Percentiles rank a stretch among this genome's conserved stretches.
Conservation (phyloP, 129 eudicot species). For the Tagetes erecta region DNA sequence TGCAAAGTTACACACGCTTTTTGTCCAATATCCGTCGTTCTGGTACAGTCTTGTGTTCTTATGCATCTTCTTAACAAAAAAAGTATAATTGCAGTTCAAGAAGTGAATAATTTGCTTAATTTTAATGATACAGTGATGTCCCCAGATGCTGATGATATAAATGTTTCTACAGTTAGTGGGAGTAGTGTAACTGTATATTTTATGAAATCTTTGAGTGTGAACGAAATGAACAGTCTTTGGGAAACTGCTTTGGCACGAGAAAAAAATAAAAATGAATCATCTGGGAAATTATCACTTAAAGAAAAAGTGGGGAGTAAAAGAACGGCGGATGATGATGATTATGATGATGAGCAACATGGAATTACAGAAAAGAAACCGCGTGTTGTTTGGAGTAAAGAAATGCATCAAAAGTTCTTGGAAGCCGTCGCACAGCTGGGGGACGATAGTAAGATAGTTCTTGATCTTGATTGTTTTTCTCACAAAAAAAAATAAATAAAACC, state of each 20-base stretch:
- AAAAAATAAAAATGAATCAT: slow-evolving; percentile 26
- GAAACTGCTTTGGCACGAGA: slow-evolving; percentile 38
- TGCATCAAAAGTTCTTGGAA: slow-evolving; percentile 45
- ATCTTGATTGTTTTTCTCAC: slow-evolving; percentile 17
- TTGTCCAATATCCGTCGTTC: not conserved
- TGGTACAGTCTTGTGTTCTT: not conserved
- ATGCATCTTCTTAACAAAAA: slow-evolving; percentile 7
- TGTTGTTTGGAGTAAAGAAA: slow-evolving; percentile 43
- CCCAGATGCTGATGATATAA: slow-evolving; percentile 33
- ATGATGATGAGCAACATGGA: slow-evolving; percentile 28
- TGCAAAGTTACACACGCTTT: not conserved
- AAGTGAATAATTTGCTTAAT: slow-evolving; percentile 6
- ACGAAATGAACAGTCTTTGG: slow-evolving; percentile 42
- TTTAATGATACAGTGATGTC: slow-evolving; percentile 36
- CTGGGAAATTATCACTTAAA: not conserved
- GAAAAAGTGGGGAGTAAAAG: slow-evolving; percentile 27
- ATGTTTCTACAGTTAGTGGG: slow-evolving; percentile 18
- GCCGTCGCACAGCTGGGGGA: slow-evolving; percentile 39
- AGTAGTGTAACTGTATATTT: slow-evolving; percentile 37
- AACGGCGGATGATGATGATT: slow-evolving; percentile 16
- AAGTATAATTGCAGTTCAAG: not conserved
- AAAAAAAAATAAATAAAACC: not conserved
- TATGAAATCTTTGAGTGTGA: slow-evolving; percentile 34
- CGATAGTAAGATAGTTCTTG: slow-evolving; percentile 40
- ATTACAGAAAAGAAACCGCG: slow-evolving; percentile 36